Evolutionary conservation across 1,139 yeast genomes (phyloP), one percentile per base, ranked within the genome.

Genomic region (Yamadazyma epiphylla): DNA sequence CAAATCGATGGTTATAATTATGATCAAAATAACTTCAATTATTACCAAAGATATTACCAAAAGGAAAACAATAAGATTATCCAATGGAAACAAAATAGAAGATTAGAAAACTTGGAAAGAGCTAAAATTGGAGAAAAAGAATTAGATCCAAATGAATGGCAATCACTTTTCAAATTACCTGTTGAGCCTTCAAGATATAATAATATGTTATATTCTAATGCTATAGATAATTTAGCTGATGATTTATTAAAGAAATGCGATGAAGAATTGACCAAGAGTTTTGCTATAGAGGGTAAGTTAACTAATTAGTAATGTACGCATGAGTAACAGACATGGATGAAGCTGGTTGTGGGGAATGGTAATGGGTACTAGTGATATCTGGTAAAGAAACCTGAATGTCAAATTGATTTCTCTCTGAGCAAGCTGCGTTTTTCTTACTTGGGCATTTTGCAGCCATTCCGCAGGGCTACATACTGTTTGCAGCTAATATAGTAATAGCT

Each of bases 1-100:
- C 78, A 87, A 32, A 74, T 84, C 27, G 95, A 87, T 55, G 79
- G 82, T 28, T 80, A 78, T 64, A 81, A 81, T 61, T 80, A 80
- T 51, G 94, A 84, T 51, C 86, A 84, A 55, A 81, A 83, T 46
- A 84, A 81, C 60, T 80, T 82, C 67, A 84, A 84, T 64, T 80
- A 80, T 57, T 86, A 79, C 64, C 94, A 84, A 62, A 78, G 94
- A 64, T 81, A 77, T 49, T 66, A 77, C 42, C 75, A 80, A 32
- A 76, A 88, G 55, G 95, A 85, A 52, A 69, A 70, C 53, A 61
- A 77, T 37, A 83, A 80, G 64, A 72, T 84, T 41, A 68, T 71
- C 42, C 87, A 80, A 55, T 84, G 94, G 91, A 77, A 76, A 50
- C 80, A 76, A 49, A 79, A 76, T 58, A 66, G 87, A 52, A 76